Evolutionary conservation across 192 early-diverging fungal species (phyloP).

Genomic region (Thoreauomyces humboldtii): DNA sequence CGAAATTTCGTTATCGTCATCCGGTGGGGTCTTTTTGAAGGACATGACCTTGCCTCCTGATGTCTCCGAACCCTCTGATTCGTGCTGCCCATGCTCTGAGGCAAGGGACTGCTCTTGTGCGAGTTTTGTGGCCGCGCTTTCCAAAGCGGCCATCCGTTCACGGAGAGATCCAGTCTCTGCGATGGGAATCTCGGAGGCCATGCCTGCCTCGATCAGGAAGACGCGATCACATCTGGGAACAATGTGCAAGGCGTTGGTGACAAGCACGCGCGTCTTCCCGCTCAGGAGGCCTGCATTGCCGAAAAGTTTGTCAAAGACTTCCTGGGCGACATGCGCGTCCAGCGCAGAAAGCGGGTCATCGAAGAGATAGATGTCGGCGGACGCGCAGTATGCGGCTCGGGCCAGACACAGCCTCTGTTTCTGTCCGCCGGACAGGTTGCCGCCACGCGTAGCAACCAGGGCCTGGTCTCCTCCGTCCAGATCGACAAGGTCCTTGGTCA

Average conservation of each 20-base stretch:
- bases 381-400: conserved; percentile 57
- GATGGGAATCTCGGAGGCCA: no score
- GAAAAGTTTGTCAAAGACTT: conserved; percentile 55
- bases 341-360: conserved; percentile 86
- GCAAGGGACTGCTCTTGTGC: no score
- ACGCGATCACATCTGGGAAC: no score
- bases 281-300: conserved; percentile 27
- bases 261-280: conserved; percentile 62
- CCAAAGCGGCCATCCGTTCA: no score
- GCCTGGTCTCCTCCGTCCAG: conserved; percentile 32
- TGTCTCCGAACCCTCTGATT: no score
- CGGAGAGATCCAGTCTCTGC: no score
- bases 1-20: no score
- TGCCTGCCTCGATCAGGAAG: no score
- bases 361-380: conserved; percentile 53
- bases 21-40: no score
- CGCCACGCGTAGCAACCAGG: conserved; percentile 65
- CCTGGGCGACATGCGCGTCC: conserved; percentile 85
- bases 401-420: conserved; percentile 66
- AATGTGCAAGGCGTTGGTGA: conserved; percentile 69
- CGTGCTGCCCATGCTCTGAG: no score
- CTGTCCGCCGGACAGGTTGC: conserved; percentile 89
- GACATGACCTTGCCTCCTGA: no score
- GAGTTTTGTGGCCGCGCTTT: no score
- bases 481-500: conserved; percentile 27